Evolutionary conservation across 2,329 filamentous ascomycete genomes (phyloP).

Genomic region (Trichoderma atrobrunneum): DNA sequence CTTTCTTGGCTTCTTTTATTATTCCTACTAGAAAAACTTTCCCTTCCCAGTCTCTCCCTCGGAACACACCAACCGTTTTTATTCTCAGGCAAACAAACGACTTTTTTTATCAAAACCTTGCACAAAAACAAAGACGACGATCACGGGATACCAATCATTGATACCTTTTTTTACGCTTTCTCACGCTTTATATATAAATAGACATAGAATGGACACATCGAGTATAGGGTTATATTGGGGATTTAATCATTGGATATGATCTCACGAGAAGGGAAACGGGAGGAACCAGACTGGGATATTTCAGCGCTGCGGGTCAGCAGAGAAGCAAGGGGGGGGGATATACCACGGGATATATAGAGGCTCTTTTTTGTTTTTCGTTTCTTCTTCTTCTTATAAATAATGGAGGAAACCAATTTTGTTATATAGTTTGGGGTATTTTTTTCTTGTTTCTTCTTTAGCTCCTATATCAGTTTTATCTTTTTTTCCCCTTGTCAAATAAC

Average conservation of each 20-base stretch:
- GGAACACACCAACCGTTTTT: background rate
- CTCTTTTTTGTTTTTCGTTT: background rate
- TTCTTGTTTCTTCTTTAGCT: background rate
- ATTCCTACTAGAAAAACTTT: constrained; percentile 2
- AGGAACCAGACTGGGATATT: constrained; percentile 1
- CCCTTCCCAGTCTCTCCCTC: constrained; percentile 17
- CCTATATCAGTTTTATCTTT: background rate
- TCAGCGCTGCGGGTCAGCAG: constrained; percentile 10
- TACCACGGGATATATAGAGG: constrained; percentile 16
- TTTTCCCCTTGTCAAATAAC: background rate
- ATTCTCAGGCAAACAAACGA: background rate
- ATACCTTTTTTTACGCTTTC: constrained; percentile 14
- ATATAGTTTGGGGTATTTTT: background rate
- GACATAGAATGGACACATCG: constrained; percentile 14
- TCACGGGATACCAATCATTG: constrained; percentile 14
- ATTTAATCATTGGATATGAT: constrained; percentile 12
- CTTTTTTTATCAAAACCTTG: background rate
- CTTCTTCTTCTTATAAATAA: background rate
- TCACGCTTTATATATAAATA: constrained; percentile 17
- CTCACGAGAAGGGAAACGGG: constrained; percentile 11
- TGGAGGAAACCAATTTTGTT: background rate
- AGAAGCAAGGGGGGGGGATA: constrained; percentile 6
- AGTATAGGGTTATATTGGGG: background rate
- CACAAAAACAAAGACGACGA: constrained; percentile 5
- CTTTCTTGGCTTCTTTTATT: background rate